Percentiles rank a stretch among this genome's conserved stretches.
Evolutionary conservation across 2,329 filamentous ascomycete species (phyloP).

Genomic region (Verticillium tricorpus): DNA sequence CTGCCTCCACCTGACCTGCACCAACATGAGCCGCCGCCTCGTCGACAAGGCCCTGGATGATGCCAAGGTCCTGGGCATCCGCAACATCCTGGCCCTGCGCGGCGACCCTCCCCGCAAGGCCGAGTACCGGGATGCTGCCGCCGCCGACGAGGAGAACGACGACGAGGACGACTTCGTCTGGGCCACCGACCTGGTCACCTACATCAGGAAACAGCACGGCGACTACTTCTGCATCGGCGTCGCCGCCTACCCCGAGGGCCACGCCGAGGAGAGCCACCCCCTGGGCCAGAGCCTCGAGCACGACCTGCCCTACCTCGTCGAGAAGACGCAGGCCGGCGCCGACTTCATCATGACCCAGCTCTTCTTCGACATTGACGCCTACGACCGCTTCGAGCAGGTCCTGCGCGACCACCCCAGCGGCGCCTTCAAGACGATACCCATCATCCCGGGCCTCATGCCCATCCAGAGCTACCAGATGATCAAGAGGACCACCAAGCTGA

Average conservation of each 20-base stretch:
- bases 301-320: constrained; percentile 83
- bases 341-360: constrained; percentile 99
- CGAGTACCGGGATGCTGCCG: constrained; percentile 70
- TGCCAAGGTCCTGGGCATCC: constrained; percentile 83
- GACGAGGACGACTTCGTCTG: constrained; percentile 78
- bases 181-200: constrained; percentile 83
- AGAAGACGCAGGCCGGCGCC: constrained; percentile 86
- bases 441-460: constrained; percentile 94
- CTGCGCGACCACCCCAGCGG: constrained; percentile 79
- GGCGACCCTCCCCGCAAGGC: constrained; percentile 87
- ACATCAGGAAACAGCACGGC: constrained; percentile 80
- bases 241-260: constrained; percentile 91
- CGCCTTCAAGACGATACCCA: constrained; percentile 78
- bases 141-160: constrained; percentile 52
- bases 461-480: constrained; percentile 97
- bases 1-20: constrained; percentile 93
- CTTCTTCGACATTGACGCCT: constrained; percentile 87
- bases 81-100: constrained; percentile 88
- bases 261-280: constrained; percentile 85
- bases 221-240: constrained; percentile 97
- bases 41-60: constrained; percentile 88
- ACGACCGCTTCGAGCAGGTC: constrained; percentile 71
- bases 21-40: constrained; percentile 85
- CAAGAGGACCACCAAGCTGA: constrained; percentile 88
- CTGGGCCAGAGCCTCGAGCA: constrained; percentile 63